Conservation (phyloP, 2,329 filamentous ascomycete species). For the Botrytis cinerea region DNA sequence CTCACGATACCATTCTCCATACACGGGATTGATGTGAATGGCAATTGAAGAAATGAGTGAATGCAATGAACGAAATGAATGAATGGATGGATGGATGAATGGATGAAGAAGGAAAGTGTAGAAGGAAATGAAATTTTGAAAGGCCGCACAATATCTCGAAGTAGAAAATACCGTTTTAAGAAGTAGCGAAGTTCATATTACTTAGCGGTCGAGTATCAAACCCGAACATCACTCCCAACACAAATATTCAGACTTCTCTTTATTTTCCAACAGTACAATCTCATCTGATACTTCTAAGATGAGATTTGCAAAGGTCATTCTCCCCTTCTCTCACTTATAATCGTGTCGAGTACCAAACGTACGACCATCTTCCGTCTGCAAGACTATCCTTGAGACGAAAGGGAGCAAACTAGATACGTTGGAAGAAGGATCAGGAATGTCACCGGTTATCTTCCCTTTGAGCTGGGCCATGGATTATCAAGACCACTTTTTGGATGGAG, state of each 20-base stretch:
- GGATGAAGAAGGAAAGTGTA: not conserved
- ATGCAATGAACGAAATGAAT: not conserved
- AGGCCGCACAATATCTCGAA: not conserved
- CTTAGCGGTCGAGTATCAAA: not conserved
- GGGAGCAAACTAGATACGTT: not conserved
- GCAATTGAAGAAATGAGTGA: not conserved
- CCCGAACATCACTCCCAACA: not conserved
- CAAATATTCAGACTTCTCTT: not conserved
- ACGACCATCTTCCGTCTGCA: not conserved
- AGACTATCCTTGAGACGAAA: not conserved
- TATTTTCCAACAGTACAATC: not conserved
- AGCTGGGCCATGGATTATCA: not conserved
- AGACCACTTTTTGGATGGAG: not conserved
- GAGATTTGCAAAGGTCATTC: not conserved
- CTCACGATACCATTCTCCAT: not conserved
- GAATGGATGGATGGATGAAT: too few species aligned
- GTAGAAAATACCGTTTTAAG: not conserved
- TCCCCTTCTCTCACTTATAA: not conserved
- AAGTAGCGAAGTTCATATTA: slow-evolving; percentile 12
- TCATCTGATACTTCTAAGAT: not conserved
- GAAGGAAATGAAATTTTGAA: not conserved
- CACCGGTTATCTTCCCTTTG: not conserved
- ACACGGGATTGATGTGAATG: not conserved
- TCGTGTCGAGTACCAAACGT: too few species aligned
- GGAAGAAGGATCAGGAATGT: not conserved